A percentile compares a stretch with the other conserved stretches of the same genome.
Conservation (phyloP, 106 monocot genomes). For the Vanilla planifolia region DNA sequence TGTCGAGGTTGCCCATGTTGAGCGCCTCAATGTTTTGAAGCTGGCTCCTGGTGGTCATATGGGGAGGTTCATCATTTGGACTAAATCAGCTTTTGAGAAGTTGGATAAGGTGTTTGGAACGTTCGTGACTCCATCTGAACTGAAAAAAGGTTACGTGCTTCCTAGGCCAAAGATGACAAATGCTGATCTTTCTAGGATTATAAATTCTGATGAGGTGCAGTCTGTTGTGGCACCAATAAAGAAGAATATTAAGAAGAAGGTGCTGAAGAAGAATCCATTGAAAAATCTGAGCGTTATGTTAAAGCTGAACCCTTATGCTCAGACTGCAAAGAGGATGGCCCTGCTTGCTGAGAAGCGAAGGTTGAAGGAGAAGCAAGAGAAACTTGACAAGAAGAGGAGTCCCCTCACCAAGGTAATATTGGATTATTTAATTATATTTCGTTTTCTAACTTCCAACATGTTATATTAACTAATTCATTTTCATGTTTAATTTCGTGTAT, state of each 20-base stretch:
- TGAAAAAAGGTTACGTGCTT: conserved; percentile 73
- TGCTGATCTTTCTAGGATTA: conserved; percentile 55
- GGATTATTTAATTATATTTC: background rate
- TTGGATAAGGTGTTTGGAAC: conserved; percentile 68
- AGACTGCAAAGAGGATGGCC: conserved; percentile 66
- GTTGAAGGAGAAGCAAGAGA: conserved; percentile 61
- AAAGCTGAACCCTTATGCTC: conserved; percentile 65
- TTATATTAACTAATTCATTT: too few relatives aligned
- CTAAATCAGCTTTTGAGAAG: conserved; percentile 84
- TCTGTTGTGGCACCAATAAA: conserved; percentile 69
- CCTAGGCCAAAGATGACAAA: conserved; percentile 82
- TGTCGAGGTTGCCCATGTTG: conserved; percentile 71
- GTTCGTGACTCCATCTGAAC: conserved; percentile 57
- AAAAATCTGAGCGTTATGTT: conserved; percentile 47
- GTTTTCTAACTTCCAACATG: too few relatives aligned
- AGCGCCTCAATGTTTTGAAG: conserved; percentile 71
- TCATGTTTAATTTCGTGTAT: too few relatives aligned
- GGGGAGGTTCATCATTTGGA: conserved; percentile 79
- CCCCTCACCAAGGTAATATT: conserved; percentile 35
- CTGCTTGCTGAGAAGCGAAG: conserved; percentile 66
- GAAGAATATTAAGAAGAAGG: conserved; percentile 39
- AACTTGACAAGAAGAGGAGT: conserved; percentile 60
- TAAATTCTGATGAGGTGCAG: conserved; percentile 81
- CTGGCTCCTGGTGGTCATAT: conserved; percentile 82
- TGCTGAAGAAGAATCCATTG: conserved; percentile 65